phyloP scores from a whole-genome alignment of 768 basidiomycete species.

The Tylopilus felleus region DNA sequence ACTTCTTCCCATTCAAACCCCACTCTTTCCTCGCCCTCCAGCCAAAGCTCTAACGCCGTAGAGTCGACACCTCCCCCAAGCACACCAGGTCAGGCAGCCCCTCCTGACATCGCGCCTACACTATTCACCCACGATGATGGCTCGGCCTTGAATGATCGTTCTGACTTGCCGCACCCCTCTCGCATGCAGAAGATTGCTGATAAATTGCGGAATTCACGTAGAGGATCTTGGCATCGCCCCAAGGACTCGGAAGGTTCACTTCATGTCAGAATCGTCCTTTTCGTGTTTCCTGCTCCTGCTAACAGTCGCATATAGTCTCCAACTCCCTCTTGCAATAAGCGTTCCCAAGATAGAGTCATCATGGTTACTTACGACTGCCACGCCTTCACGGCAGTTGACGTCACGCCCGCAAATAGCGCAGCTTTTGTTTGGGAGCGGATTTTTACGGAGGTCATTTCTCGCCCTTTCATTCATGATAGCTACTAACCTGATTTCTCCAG shows the following conservation, averaged over 20 bases:
- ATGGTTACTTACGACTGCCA: constrained; percentile 79
- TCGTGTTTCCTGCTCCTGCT: constrained; percentile 9
- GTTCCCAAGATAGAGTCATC: constrained; percentile 40
- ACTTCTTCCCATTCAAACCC: constrained; percentile 47
- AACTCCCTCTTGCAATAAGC: constrained; percentile 28
- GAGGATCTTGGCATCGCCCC: constrained; percentile 29
- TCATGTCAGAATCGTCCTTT: constrained; percentile 13
- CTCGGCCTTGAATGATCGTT: constrained; percentile 27
- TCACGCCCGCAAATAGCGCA: constrained; percentile 60
- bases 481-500: constrained; percentile 35
- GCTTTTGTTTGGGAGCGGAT: constrained; percentile 77
- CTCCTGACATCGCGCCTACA: constrained; percentile 38
- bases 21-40: constrained; percentile 67
- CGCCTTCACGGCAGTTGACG: constrained; percentile 66
- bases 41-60: constrained; percentile 56
- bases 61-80: constrained; percentile 72
- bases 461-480: not conserved
- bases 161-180: constrained; percentile 27
- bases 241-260: constrained; percentile 28
- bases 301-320: constrained; percentile 24
- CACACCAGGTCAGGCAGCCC: constrained; percentile 53
- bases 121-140: constrained; percentile 39
- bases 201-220: constrained; percentile 26
- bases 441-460: constrained; percentile 62
- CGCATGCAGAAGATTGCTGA: constrained; percentile 34